Conservation (phyloP, 768 basidiomycete genomes). For the Leccinum rimulosum region DNA sequence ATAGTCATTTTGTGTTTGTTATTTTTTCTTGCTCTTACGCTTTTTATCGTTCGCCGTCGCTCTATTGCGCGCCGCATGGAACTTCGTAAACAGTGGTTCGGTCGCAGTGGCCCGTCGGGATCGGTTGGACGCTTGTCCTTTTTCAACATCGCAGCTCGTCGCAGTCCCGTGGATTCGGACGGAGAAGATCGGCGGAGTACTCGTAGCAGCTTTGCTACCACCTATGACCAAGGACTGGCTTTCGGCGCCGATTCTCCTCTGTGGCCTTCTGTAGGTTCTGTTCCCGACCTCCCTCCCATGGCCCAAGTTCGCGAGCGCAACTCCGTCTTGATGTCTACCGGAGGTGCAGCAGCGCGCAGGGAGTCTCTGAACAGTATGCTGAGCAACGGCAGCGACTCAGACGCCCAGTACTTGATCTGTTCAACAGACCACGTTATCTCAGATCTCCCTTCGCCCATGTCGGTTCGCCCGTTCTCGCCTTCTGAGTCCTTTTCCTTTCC, state of each 20-base stretch:
- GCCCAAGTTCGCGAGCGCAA: slow-evolving; percentile 48
- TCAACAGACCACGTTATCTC: slow-evolving; percentile 14
- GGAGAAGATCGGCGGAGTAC: slow-evolving; percentile 31
- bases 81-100: slow-evolving; percentile 42
- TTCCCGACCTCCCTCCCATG: slow-evolving; percentile 51
- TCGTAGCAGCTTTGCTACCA: slow-evolving; percentile 66
- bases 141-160: slow-evolving; percentile 13
- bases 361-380: slow-evolving; percentile 42
- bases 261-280: slow-evolving; percentile 3
- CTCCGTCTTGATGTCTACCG: slow-evolving; percentile 22
- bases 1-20: slow-evolving; percentile 36
- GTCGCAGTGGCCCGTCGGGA: slow-evolving; percentile 12
- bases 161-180: slow-evolving; percentile 12
- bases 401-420: slow-evolving; percentile 42
- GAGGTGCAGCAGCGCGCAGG: slow-evolving; percentile 24
- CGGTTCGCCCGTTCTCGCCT: slow-evolving; percentile 63
- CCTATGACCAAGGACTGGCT: slow-evolving; percentile 44
- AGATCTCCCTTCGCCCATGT: slow-evolving; percentile 49
- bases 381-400: slow-evolving; percentile 35
- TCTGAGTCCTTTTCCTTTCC: slow-evolving; percentile 71
- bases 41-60: slow-evolving; percentile 49
- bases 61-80: slow-evolving; percentile 41
- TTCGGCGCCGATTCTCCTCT: slow-evolving; percentile 22
- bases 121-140: not conserved
- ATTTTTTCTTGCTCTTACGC: slow-evolving; percentile 31